phyloP scores from a whole-genome alignment of 305 asterid species.

The Fraxinus albicans region DNA sequence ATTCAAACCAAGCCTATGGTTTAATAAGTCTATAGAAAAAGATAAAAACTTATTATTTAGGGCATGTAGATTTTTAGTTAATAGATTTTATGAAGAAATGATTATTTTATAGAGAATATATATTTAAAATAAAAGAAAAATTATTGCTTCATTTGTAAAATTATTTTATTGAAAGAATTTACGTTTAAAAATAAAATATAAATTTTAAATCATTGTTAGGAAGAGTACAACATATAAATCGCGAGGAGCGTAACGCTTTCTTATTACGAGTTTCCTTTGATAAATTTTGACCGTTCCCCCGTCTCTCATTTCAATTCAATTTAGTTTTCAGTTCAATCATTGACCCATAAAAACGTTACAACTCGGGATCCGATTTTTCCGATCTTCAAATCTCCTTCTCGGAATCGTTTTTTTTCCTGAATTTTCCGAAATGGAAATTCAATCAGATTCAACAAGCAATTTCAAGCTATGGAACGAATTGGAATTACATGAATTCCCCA shows the following conservation, averaged over 20 bases:
- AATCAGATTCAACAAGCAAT: conserved; percentile 25
- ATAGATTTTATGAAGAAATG: neutral
- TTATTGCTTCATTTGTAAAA: too few species aligned
- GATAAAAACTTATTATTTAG: neutral
- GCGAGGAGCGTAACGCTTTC: neutral
- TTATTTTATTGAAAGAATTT: neutral
- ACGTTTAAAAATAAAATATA: too few species aligned
- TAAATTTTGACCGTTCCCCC: neutral
- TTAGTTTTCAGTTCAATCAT: neutral
- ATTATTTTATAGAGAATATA: neutral
- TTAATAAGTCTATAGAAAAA: too few species aligned
- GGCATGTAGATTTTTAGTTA: neutral
- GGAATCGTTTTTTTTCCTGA: neutral
- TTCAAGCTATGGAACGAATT: conserved; percentile 70
- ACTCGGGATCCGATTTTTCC: neutral
- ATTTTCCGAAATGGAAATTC: conserved; percentile 22
- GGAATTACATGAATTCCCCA: conserved; percentile 64
- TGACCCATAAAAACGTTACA: neutral
- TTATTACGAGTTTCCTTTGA: neutral
- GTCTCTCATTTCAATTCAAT: neutral
- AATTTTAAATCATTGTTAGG: neutral
- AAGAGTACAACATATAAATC: neutral
- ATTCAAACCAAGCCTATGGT: neutral
- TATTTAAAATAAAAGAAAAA: too few species aligned
- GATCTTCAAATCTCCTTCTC: neutral